phyloP scores from a whole-genome alignment of 2,329 filamentous ascomycete genomes.

The Apiospora malaysiana region DNA sequence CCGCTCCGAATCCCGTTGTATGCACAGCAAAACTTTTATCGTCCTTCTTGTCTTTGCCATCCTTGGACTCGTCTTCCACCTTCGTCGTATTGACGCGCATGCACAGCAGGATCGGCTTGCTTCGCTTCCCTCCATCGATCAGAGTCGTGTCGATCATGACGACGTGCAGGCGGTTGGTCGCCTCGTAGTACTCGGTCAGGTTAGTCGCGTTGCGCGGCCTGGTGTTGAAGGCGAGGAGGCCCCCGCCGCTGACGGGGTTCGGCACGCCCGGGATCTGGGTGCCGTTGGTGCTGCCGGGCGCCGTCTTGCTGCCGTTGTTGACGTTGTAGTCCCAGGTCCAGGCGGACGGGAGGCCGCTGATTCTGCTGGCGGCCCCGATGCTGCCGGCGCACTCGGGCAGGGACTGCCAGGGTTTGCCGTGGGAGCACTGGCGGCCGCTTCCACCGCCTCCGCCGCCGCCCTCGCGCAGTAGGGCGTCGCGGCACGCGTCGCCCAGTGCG shows the following conservation, averaged over 20 bases:
- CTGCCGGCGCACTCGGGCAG: not conserved
- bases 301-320: not conserved
- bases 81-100: conserved; percentile 9
- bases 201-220: not conserved
- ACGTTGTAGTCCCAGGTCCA: not conserved
- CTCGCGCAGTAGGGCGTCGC: not conserved
- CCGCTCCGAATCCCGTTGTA: not conserved
- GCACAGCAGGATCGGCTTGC: not conserved
- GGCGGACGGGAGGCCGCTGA: not conserved
- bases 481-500: conserved; percentile 3
- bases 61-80: not conserved
- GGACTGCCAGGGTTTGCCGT: no score
- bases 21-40: not conserved
- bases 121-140: no score
- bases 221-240: not conserved
- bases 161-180: not conserved
- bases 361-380: no score
- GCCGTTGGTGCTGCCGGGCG: not conserved
- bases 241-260: not conserved
- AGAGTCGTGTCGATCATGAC: not conserved
- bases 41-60: not conserved
- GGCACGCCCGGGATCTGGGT: not conserved
- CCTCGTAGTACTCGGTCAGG: not conserved
- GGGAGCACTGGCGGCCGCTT: no score
- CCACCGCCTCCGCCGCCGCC: no score